Base-by-base conservation (phyloP, 441 rosid genomes). In the Breynia disticha region DNA sequence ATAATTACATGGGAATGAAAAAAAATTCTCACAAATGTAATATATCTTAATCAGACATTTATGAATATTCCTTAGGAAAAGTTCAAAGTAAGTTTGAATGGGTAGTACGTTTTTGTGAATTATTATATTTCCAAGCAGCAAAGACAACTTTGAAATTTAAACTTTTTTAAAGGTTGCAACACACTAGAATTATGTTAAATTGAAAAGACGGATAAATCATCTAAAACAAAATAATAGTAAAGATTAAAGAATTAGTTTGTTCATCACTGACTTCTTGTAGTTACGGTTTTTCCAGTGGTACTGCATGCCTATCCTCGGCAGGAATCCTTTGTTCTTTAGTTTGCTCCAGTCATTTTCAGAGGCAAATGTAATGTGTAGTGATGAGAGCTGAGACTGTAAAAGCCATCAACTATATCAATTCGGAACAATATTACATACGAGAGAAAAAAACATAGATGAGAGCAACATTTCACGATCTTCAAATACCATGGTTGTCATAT, bases 271-370 rank as follows among this genome's bases (percentile, higher is more conserved):
- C 98, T 60, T 74, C 65, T 82, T 80, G 59, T 91, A 91, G 68
- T 80, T 86, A 60, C 74, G 90, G 59, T 91, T 91, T 55, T 66
- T 74, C 98, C 98, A 91, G 66, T 91, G 98, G 21, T 91, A 91
- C 67, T 91, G 98, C 98, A 91, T 85, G 51, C 96, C 96, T 48
- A 78, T 76, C 72, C 95, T 82, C 73, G 76, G 94, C 11, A 80
- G 63, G 65, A 91, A 91, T 47, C 96, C 98, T 52, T 75, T 73
- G 46, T 78, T 82, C 62, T 67, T 79, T 67, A 83, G 61, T 72
- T 64, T 75, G 48, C 65, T 52, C 95, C 98, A 91, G 66, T 91
- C 90, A 16, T 64, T 57, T 74, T 87, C 95, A 50, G 88, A 79
- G 7, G 90, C 70, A 67, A 91, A 91, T 54, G 98, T 87, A 32